These are phyloP conservation scores for Boletus reticuloceps DNA, from an alignment of 768 basidiomycete genomes.

Conservation along the genomic window DNA sequence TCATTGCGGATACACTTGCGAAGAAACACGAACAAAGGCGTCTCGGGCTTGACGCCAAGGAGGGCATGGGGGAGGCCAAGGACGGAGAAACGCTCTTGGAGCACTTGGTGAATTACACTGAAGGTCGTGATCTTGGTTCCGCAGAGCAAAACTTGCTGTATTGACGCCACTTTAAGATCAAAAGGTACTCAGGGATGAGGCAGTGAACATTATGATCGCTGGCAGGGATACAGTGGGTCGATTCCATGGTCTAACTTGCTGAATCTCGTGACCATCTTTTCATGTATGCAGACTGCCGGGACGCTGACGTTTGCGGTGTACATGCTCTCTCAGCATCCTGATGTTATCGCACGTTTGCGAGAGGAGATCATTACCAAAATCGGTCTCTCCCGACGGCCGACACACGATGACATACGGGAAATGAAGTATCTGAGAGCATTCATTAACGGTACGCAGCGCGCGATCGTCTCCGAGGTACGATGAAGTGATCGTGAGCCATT, in stretches of 20 bases:
- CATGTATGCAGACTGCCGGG: conserved; percentile 24
- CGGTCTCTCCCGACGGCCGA: conserved; percentile 47
- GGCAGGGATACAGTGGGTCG: conserved; percentile 44
- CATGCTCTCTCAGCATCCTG: conserved; percentile 51
- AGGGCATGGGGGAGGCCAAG: conserved; percentile 5
- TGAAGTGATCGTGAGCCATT: background rate
- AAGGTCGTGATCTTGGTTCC: conserved; percentile 36
- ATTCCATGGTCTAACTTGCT: conserved; percentile 1
- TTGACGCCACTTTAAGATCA: conserved; percentile 17
- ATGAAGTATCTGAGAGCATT: conserved; percentile 67
- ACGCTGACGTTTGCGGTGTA: conserved; percentile 39
- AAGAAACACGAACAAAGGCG: conserved; percentile 28
- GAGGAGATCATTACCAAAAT: conserved; percentile 55
- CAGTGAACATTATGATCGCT: conserved; percentile 30
- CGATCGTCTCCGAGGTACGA: background rate
- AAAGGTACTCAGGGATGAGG: conserved; percentile 24
- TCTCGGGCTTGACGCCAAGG: background rate
- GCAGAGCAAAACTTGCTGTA: background rate
- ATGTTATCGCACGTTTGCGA: conserved; percentile 45
- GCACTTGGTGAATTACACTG: conserved; percentile 52
- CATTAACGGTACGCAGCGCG: conserved; percentile 49
- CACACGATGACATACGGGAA: conserved; percentile 53
- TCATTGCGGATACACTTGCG: conserved; percentile 42
- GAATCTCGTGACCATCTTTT: conserved; percentile 21
- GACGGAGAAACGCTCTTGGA: conserved; percentile 49